Percentiles rank a stretch among this genome's conserved stretches.
These are phyloP conservation scores for Cinchona pubescens DNA, from an alignment of 257 asterid species.

Conservation along the genomic window DNA sequence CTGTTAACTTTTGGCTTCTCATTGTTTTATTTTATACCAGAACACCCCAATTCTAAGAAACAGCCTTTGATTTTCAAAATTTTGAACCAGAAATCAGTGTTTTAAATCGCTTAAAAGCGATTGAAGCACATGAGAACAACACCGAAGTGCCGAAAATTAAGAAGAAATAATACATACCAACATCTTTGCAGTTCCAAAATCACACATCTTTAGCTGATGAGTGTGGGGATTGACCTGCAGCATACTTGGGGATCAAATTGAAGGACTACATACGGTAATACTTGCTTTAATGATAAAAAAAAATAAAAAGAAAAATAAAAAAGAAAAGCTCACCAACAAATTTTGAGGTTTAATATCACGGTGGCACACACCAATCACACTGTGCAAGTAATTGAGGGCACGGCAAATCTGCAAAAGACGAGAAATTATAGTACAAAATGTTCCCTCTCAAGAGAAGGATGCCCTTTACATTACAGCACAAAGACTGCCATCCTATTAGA, in stretches of 20 bases:
- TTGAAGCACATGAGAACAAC: neutral
- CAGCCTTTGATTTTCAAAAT: neutral
- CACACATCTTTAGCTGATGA: conserved; percentile 86
- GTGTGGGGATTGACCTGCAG: conserved; percentile 80
- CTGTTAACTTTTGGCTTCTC: neutral
- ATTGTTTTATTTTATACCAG: neutral
- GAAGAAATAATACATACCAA: conserved; percentile 35
- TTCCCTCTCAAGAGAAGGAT: no score
- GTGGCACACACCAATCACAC: conserved; percentile 73
- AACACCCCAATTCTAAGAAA: neutral
- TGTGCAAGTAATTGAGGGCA: conserved; percentile 68
- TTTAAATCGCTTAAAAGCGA: neutral
- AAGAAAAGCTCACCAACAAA: conserved; percentile 55
- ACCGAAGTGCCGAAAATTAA: neutral
- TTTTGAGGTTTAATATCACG: conserved; percentile 95
- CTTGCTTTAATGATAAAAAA: neutral
- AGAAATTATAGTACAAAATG: conserved; percentile 10
- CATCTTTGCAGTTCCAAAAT: conserved; percentile 94
- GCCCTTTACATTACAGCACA: neutral
- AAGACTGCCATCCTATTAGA: neutral
- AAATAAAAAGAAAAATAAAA: neutral
- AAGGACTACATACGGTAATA: neutral
- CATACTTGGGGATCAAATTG: neutral
- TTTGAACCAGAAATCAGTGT: neutral
- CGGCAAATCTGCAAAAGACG: conserved; percentile 63